phyloP scores from a whole-genome alignment of 1,284 basidiomycete species.

The Sporisorium graminicola region DNA sequence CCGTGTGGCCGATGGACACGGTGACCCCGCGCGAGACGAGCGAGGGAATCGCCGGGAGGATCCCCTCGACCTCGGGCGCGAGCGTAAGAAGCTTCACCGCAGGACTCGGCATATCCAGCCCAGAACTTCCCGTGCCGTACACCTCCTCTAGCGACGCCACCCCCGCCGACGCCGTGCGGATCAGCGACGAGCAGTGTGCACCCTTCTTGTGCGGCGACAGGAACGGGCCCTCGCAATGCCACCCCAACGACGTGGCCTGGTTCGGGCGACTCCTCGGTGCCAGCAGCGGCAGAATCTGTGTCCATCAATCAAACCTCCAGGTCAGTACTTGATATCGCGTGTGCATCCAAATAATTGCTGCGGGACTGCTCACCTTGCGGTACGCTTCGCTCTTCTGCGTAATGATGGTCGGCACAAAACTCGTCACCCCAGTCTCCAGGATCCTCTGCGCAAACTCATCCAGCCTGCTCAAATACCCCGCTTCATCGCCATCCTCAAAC shows the following conservation, averaged over 20 bases:
- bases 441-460: conserved; percentile 80
- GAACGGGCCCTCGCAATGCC: conserved; percentile 91
- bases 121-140: conserved; percentile 56
- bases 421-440: conserved; percentile 87
- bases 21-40: conserved; percentile 79
- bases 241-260: conserved; percentile 79
- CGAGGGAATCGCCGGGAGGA: conserved; percentile 78
- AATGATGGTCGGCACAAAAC: conserved; percentile 73
- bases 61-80: conserved; percentile 86
- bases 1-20: conserved; percentile 87
- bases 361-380: conserved; percentile 25
- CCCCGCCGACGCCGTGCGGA: conserved; percentile 72
- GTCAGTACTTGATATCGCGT: background rate
- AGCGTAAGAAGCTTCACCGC: conserved; percentile 83
- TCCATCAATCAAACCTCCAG: no score
- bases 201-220: conserved; percentile 80
- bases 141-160: conserved; percentile 35
- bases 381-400: conserved; percentile 43
- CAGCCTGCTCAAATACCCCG: conserved; percentile 72
- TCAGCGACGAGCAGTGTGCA: conserved; percentile 80
- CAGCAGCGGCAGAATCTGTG: conserved; percentile 75
- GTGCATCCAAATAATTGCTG: background rate
- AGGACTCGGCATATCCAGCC: conserved; percentile 71
- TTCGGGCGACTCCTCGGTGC: conserved; percentile 69
- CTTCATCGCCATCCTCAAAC: conserved; percentile 70